Percentiles rank a stretch among this genome's conserved stretches.
Conservation (phyloP, 2,329 filamentous ascomycete genomes). For the Chaetomium sp. region DNA sequence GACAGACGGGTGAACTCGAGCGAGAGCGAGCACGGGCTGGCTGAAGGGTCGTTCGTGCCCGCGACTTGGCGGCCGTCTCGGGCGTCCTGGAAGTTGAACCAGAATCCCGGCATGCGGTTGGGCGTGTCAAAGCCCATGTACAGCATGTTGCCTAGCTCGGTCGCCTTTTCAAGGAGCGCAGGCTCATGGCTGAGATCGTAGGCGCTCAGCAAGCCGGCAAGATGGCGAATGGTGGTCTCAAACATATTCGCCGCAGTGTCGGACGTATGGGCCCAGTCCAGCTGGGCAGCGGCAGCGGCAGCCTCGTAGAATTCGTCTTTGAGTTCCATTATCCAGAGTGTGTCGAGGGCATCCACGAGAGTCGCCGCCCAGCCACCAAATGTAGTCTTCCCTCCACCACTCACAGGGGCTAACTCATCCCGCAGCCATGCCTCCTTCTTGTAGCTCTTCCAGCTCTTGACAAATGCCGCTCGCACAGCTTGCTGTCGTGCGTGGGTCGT, state of each 20-base stretch:
- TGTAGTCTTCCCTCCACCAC: conserved; percentile 38
- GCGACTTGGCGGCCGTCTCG: conserved; percentile 30
- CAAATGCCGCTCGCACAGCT: conserved; percentile 37
- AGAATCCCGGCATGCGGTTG: conserved; percentile 47
- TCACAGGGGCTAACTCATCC: conserved; percentile 46
- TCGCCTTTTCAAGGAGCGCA: conserved; percentile 37
- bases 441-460: conserved; percentile 45
- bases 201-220: conserved; percentile 40
- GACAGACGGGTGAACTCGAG: conserved; percentile 66
- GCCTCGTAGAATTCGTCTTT: conserved; percentile 50
- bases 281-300: conserved; percentile 40
- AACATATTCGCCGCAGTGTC: conserved; percentile 37
- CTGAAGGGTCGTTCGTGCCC: conserved; percentile 32
- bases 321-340: conserved; percentile 56
- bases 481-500: conserved; percentile 16
- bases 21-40: conserved; percentile 51
- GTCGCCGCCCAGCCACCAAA: conserved; percentile 54
- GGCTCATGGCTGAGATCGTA: conserved; percentile 40
- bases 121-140: conserved; percentile 44
- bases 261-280: conserved; percentile 43
- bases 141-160: conserved; percentile 42
- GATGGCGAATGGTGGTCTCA: conserved; percentile 42
- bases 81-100: conserved; percentile 45
- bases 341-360: conserved; percentile 54
- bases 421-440: conserved; percentile 45